Evolutionary conservation across 495 filamentous ascomycete species (phyloP).

Genomic region (Rhizodiscina lignyota): DNA sequence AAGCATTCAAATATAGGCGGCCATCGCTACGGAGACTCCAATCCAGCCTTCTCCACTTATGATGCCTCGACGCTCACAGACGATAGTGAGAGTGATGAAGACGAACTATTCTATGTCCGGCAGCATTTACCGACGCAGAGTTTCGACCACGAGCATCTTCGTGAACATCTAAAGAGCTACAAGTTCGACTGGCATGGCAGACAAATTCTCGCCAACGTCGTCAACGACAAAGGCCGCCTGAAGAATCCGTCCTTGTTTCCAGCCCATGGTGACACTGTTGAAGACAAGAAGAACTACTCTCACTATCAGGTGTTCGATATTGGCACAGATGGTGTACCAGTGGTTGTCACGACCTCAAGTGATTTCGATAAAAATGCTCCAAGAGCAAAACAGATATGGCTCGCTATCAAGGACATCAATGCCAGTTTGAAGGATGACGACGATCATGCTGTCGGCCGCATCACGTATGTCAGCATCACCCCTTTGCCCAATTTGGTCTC

Average conservation of each 20-base stretch:
- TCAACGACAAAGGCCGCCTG: constrained; percentile 20
- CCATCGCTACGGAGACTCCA: too few relatives aligned
- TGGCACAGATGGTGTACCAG: constrained; percentile 22
- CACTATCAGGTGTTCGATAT: constrained; percentile 36
- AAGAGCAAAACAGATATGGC: constrained; percentile 25
- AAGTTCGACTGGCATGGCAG: constrained; percentile 17
- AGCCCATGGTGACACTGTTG: constrained; percentile 11
- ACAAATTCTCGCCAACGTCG: constrained; percentile 20
- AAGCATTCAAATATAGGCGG: too few relatives aligned
- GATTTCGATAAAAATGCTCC: constrained; percentile 14
- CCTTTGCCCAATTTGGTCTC: not conserved
- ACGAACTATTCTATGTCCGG: constrained; percentile 13
- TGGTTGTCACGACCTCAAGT: too few relatives aligned
- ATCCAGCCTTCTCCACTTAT: too few relatives aligned
- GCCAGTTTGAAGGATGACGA: constrained; percentile 4
- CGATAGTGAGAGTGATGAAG: constrained; percentile 12
- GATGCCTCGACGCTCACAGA: constrained; percentile 8
- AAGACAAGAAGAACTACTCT: constrained; percentile 22
- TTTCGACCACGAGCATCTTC: constrained; percentile 13
- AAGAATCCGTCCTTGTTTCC: constrained; percentile 18
- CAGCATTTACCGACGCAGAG: constrained; percentile 7
- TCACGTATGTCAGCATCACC: constrained; percentile 16
- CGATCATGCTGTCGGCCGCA: constrained; percentile 29
- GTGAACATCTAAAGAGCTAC: constrained; percentile 17
- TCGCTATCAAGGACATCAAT: constrained; percentile 20